Evolutionary conservation across 306 rosid species (phyloP).

Genomic region (Cucumis sativus): Cucumber_9930_V3 NC_026658.2:26581001-26581500

Average conservation of each 20-base stretch:
- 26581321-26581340: background rate
- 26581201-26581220: slow-evolving; percentile 89
- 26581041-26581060: background rate
- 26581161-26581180: slow-evolving; percentile 59
- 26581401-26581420: slow-evolving; percentile 1
- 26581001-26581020: background rate
- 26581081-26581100: slow-evolving; percentile 45
- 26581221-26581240: slow-evolving; percentile 72
- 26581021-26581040: background rate
- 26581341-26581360: background rate
- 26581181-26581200: slow-evolving; percentile 86
- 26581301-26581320: slow-evolving; percentile 3
- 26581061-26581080: background rate
- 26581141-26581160: slow-evolving; percentile 74
- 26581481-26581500: slow-evolving; percentile 31
- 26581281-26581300: background rate
- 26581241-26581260: slow-evolving; percentile 29
- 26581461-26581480: slow-evolving; percentile 46
- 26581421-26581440: slow-evolving; percentile 35
- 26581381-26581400: background rate
- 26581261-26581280: background rate
- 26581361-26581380: background rate
- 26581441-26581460: slow-evolving; percentile 39
- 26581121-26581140: slow-evolving; percentile 66
- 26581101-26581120: slow-evolving; percentile 93